Conservation (phyloP, 495 filamentous ascomycete genomes). For the Schizothecium vesticola region DNA sequence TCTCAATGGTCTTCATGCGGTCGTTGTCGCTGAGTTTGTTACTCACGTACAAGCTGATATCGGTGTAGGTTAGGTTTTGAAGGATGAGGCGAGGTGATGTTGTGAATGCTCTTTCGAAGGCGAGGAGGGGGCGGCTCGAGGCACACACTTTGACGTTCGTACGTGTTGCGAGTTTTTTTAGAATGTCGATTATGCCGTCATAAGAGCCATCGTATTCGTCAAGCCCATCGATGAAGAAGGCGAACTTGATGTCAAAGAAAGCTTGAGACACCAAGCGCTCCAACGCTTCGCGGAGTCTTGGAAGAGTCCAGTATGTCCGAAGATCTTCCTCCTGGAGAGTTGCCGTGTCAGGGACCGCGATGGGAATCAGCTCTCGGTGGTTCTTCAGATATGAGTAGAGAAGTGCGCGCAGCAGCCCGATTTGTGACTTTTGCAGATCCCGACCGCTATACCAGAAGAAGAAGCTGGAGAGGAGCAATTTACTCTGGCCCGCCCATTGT, state of each 20-base stretch:
- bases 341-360: not conserved
- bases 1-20: not conserved
- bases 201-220: not conserved
- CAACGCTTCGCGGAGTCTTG: not conserved
- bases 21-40: not conserved
- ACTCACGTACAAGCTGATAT: not conserved
- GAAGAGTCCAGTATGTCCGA: not conserved
- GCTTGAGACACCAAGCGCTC: not conserved
- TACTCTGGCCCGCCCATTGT: not conserved
- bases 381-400: not conserved
- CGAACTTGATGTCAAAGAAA: not conserved
- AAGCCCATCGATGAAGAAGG: not conserved
- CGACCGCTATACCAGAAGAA: constrained; percentile 1
- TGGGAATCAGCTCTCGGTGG: not conserved
- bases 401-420: not conserved
- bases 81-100: not conserved
- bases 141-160: not conserved
- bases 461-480: not conserved
- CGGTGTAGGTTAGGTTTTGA: constrained; percentile 1
- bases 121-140: not conserved
- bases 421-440: not conserved
- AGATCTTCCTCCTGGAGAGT: not conserved
- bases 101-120: not conserved
- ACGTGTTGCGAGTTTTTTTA: not conserved
- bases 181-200: not conserved